These are phyloP conservation scores for Turritis glabra DNA, from an alignment of 345 rosid species.

Conservation along the genomic window DNA sequence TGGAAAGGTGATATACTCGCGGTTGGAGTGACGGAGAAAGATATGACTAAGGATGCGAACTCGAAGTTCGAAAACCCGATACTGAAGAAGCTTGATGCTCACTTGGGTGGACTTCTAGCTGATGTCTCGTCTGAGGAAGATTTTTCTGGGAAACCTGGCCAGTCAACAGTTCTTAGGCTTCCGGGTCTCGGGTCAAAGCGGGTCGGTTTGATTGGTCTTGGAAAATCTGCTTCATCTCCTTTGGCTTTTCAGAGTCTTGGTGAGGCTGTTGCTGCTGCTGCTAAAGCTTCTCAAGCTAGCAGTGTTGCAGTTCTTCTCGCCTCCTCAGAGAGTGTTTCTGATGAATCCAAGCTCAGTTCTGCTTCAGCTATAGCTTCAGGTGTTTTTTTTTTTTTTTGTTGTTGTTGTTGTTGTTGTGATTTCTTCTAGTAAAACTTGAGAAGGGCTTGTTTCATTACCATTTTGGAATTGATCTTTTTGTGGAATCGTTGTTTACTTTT, in stretches of 20 bases:
- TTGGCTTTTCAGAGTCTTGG: conserved; percentile 65
- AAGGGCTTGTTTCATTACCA: not conserved
- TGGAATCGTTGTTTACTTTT: conserved; percentile 2
- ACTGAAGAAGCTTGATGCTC: conserved; percentile 64
- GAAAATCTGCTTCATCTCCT: conserved; percentile 58
- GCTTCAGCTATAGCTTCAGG: conserved; percentile 91
- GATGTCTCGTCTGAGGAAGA: conserved; percentile 93
- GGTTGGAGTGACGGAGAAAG: conserved; percentile 93
- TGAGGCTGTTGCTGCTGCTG: conserved; percentile 82
- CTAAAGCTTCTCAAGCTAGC: conserved; percentile 76
- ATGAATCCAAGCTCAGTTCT: conserved; percentile 58
- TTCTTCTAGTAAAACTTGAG: not conserved
- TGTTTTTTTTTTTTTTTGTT: conserved; percentile 35
- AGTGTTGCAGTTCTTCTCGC: conserved; percentile 68
- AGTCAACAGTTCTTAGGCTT: conserved; percentile 74
- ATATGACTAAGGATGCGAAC: conserved; percentile 63
- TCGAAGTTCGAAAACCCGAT: conserved; percentile 76
- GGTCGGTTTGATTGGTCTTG: conserved; percentile 90
- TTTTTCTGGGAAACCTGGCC: conserved; percentile 85
- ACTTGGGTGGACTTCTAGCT: conserved; percentile 74
- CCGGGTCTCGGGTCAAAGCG: conserved; percentile 82
- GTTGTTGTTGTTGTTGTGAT: not conserved
- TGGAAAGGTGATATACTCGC: conserved; percentile 97
- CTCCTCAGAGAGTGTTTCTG: conserved; percentile 52
- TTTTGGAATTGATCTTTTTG: conserved; percentile 2